These are phyloP conservation scores for Phytophthora pinifolia DNA, from an alignment of 352 stramenopile species.

Conservation along the genomic window DNA sequence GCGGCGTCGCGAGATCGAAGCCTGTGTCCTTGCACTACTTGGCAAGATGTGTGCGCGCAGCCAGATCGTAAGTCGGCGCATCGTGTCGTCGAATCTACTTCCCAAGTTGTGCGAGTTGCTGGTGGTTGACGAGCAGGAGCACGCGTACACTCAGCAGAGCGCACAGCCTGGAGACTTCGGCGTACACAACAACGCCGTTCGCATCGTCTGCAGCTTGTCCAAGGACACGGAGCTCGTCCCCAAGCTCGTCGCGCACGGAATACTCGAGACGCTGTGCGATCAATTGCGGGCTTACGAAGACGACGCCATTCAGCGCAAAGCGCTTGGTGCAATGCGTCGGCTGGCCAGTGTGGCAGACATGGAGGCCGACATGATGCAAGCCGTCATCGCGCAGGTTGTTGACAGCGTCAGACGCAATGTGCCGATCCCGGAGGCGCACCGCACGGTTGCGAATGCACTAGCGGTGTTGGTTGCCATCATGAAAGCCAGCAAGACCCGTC, in stretches of 20 bases:
- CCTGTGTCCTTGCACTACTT: slow-evolving; percentile 45
- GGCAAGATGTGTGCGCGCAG: slow-evolving; percentile 54
- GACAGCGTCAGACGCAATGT: slow-evolving; percentile 39
- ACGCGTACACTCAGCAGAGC: slow-evolving; percentile 15
- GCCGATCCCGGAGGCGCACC: slow-evolving; percentile 35
- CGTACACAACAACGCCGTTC: slow-evolving; percentile 52
- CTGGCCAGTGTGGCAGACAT: slow-evolving; percentile 22
- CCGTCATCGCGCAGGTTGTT: slow-evolving; percentile 28
- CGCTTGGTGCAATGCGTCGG: slow-evolving; percentile 43
- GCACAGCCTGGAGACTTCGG: slow-evolving; percentile 3
- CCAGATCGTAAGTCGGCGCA: slow-evolving; percentile 43
- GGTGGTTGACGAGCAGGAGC: slow-evolving; percentile 21
- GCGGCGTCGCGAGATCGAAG: slow-evolving; percentile 29
- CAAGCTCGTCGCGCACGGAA: slow-evolving; percentile 56
- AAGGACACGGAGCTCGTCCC: slow-evolving; percentile 64
- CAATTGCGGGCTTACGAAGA: slow-evolving; percentile 41
- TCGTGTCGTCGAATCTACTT: slow-evolving; percentile 68
- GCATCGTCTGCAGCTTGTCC: slow-evolving; percentile 56
- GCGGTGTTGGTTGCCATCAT: slow-evolving; percentile 51
- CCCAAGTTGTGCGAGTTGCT: slow-evolving; percentile 51
- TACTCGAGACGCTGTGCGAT: slow-evolving; percentile 47
- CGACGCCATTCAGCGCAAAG: slow-evolving; percentile 39
- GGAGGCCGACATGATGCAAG: slow-evolving; percentile 9
- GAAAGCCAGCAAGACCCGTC: slow-evolving; percentile 26
- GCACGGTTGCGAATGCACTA: slow-evolving; percentile 41